Base-by-base conservation (phyloP, 2,329 filamentous ascomycete genomes). In the Iodosphaeria phyllophila region DNA sequence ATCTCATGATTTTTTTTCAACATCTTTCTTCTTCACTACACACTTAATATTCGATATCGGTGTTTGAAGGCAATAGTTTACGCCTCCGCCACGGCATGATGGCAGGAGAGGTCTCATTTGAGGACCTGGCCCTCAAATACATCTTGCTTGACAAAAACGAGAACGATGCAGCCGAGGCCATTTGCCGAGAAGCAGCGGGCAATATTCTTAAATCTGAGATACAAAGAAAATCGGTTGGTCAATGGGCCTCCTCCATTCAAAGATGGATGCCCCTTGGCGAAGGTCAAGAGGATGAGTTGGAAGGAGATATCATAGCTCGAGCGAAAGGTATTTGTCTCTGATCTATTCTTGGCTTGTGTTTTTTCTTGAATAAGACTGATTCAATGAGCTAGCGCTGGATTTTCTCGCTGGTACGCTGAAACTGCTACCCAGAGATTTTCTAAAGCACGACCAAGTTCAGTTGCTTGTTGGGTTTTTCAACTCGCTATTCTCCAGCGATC, bases 401-500 rank as follows among this genome's bases (percentile, higher is more conserved):
- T 71, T 69, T 31, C 46, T 71, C 15, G 60, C 64, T 2, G 46
- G 47, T 13, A 69, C 65, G 0, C 43, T 71, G 9, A 48, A 57
- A 23, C 48, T 51, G n/a, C 36, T 70, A 9, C 52, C 51, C 6
- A 43, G 45, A 8, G 51, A 53, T 22, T 40, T 52, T 9, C 40
- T 70, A 16, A 62, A 56, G 26, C 39, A 50, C 4, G 60, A 61
- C 24, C 64, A 69, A 52, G 49, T 62, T 16, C 54, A 56, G 24
- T 40, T 63, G 1, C 39, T 64, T 6, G 47, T 65, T 14, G 47
- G 49, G 18, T 70, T 68, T 45, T 70, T 70, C 28, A 56, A 58
- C 9, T 57, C 60, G 29, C 63, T 69, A 51, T 69, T 68, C 33
- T 59, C 59, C 3, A 56, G 62, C 26, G 64, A 69, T 32, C 62